These are phyloP conservation scores for Xylaria bambusicola DNA, from an alignment of 495 filamentous ascomycete species.

Conservation along the genomic window DNA sequence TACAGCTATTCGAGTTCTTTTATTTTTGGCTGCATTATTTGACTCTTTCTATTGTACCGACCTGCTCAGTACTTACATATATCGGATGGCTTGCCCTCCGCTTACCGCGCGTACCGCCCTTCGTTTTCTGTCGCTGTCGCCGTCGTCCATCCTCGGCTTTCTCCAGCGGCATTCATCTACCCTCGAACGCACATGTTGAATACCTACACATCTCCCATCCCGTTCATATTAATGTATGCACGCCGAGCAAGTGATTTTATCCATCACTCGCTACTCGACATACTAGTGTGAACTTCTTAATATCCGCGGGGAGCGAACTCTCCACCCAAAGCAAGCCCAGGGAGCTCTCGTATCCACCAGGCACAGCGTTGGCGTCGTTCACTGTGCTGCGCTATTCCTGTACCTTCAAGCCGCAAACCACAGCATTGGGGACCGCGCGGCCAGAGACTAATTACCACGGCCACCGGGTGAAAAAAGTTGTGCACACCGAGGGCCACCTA, in stretches of 20 bases:
- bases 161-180: neutral
- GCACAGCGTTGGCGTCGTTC: conserved; percentile 5
- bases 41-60: too few species aligned
- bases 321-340: neutral
- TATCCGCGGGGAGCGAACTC: neutral
- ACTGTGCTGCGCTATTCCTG: neutral
- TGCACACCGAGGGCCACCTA: neutral
- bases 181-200: too few species aligned
- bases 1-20: too few species aligned
- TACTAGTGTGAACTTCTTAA: too few species aligned
- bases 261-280: too few species aligned
- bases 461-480: neutral
- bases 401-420: neutral
- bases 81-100: conserved; percentile 1
- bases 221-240: too few species aligned
- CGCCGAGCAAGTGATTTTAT: too few species aligned
- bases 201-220: too few species aligned
- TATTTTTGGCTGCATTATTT: too few species aligned
- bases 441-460: neutral
- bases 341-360: conserved; percentile 1
- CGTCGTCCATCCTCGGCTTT: neutral
- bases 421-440: conserved; percentile 11
- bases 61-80: neutral
- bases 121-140: neutral
- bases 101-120: conserved; percentile 10